Conservation (phyloP, 1,284 basidiomycete species). For the Cryptococcus sp. region DNA sequence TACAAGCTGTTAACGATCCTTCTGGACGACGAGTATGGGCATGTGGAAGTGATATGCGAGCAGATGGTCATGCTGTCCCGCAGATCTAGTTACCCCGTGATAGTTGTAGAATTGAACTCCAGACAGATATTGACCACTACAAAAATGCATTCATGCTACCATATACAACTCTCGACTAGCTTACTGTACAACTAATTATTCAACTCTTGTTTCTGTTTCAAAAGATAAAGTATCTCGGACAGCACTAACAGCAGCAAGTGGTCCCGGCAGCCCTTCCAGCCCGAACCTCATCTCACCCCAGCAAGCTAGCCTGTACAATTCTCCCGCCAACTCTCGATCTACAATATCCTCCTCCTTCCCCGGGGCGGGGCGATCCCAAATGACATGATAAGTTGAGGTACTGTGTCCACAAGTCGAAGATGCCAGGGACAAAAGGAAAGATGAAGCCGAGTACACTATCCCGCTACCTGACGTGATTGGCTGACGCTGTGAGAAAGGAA, state of each 20-base stretch:
- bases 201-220: too few relatives aligned
- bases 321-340: slow-evolving; percentile 12
- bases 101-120: slow-evolving; percentile 2
- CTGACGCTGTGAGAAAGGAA: slow-evolving; percentile 13
- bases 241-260: background rate
- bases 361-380: slow-evolving; percentile 15
- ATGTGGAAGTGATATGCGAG: slow-evolving; percentile 78
- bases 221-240: background rate
- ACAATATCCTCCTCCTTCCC: slow-evolving; percentile 11
- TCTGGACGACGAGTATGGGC: slow-evolving; percentile 72
- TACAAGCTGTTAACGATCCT: slow-evolving; percentile 68
- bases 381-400: slow-evolving; percentile 22
- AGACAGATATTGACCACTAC: background rate
- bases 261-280: background rate
- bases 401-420: slow-evolving; percentile 1
- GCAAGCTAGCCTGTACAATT: slow-evolving; percentile 23
- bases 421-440: slow-evolving; percentile 26
- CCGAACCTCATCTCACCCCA: slow-evolving; percentile 19
- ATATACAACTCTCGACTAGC: background rate
- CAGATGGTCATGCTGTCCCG: slow-evolving; percentile 80
- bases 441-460: slow-evolving; percentile 22
- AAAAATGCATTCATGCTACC: too few relatives aligned
- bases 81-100: slow-evolving; percentile 71
- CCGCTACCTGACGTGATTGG: slow-evolving; percentile 5
- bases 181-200: too few relatives aligned